Percentiles rank a stretch among this genome's conserved stretches.
Conservation (phyloP, 2,329 filamentous ascomycete species). For the Paecilomyces formosus region DNA sequence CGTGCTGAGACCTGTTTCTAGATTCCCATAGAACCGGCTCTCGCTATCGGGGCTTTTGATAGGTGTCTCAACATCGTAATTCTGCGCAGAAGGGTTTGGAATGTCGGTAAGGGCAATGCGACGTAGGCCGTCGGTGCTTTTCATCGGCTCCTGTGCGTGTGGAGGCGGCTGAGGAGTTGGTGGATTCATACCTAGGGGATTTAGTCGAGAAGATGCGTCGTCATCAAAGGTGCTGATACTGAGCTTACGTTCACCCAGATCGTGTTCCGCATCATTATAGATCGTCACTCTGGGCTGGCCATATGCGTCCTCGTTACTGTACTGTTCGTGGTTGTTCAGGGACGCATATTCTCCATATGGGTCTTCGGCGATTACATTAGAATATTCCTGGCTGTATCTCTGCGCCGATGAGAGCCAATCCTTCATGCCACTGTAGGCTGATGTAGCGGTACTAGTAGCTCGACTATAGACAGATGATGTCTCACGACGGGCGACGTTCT, state of each 20-base stretch:
- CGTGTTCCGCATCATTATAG: conserved; percentile 21
- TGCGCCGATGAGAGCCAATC: conserved; percentile 27
- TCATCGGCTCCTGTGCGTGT: conserved; percentile 13
- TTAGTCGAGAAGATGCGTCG: conserved; percentile 16
- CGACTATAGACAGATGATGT: conserved; percentile 27
- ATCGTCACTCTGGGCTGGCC: conserved; percentile 11
- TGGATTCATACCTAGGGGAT: conserved; percentile 41
- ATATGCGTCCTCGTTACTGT: conserved; percentile 24
- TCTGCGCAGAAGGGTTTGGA: conserved; percentile 25
- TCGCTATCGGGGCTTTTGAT: conserved; percentile 25
- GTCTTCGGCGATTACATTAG: conserved; percentile 24
- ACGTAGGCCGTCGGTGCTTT: conserved; percentile 16
- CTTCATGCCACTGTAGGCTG: conserved; percentile 18
- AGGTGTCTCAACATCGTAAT: conserved; percentile 14
- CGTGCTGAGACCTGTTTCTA: conserved; percentile 15
- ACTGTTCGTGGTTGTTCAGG: conserved; percentile 24
- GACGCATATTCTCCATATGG: conserved; percentile 31
- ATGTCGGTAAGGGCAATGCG: conserved; percentile 26
- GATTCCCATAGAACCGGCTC: conserved; percentile 32
- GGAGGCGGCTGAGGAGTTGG: conserved; percentile 38
- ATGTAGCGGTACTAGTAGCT: conserved; percentile 15
- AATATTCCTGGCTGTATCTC: conserved; percentile 19
- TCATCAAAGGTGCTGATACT: conserved; percentile 26
- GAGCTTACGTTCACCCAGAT: conserved; percentile 25
- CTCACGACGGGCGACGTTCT: conserved; percentile 19